Conservation (phyloP, 306 rosid species). For the Pyrus bretschneideri region DNA sequence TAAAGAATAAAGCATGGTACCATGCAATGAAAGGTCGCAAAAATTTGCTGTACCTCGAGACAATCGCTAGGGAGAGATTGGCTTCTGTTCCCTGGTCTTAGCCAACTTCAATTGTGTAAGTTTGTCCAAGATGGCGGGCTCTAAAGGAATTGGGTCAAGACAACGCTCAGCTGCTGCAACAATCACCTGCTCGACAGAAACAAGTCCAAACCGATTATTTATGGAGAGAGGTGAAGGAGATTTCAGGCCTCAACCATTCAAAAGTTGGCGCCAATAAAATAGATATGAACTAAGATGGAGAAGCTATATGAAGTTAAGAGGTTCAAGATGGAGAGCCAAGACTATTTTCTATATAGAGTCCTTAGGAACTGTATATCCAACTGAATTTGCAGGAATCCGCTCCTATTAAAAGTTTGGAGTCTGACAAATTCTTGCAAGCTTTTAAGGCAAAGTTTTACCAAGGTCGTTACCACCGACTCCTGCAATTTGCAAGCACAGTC, state of each 20-base stretch:
- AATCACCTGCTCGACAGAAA: constrained; percentile 53
- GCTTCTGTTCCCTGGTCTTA: constrained; percentile 43
- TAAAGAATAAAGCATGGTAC: too few relatives aligned
- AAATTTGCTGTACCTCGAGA: constrained; percentile 6
- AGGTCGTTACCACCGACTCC: constrained; percentile 76
- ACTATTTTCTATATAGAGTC: constrained; percentile 27
- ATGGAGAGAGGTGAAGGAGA: not conserved
- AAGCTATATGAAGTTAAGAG: not conserved
- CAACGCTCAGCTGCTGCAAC: constrained; percentile 89
- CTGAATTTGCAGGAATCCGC: constrained; percentile 97
- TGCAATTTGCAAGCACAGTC: constrained; percentile 34
- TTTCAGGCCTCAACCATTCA: not conserved
- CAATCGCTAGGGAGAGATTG: constrained; percentile 27
- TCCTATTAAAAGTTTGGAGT: constrained; percentile 80
- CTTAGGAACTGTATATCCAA: constrained; percentile 81
- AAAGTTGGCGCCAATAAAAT: not conserved
- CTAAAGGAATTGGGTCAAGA: constrained; percentile 81
- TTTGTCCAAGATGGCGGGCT: constrained; percentile 80
- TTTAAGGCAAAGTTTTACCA: constrained; percentile 83
- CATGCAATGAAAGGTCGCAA: not conserved
- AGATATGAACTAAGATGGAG: not conserved
- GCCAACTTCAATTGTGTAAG: constrained; percentile 77
- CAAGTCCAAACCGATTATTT: not conserved
- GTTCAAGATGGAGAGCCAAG: not conserved
- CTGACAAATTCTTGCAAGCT: constrained; percentile 85